A percentile compares a stretch with the other conserved stretches of the same genome.
phyloP scores from a whole-genome alignment of 1,284 basidiomycete genomes.

The Malassezia obtusa region DNA sequence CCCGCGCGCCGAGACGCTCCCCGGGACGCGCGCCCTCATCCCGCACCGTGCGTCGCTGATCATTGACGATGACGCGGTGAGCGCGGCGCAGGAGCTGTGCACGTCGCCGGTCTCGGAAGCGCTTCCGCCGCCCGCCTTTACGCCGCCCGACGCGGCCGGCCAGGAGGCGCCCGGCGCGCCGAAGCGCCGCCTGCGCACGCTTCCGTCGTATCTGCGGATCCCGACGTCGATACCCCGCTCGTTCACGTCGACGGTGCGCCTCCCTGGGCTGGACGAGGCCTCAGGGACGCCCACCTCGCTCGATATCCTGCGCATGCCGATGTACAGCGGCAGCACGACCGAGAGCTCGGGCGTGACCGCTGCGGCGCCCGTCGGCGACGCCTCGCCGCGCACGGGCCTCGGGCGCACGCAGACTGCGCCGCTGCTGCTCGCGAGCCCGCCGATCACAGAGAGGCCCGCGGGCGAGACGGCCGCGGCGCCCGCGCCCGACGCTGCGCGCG shows the following conservation, averaged over 20 bases:
- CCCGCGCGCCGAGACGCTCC: not conserved
- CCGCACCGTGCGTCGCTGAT: conserved; percentile 16
- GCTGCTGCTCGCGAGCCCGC: not conserved
- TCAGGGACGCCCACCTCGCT: conserved; percentile 21
- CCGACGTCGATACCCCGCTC: conserved; percentile 42
- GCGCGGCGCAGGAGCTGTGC: not conserved
- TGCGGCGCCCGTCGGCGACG: conserved; percentile 10
- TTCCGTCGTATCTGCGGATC: conserved; percentile 47
- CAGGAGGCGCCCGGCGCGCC: not conserved
- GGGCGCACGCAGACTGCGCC: conserved; percentile 12
- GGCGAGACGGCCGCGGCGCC: not conserved
- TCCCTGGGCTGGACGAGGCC: conserved; percentile 15
- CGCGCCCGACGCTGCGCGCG: not conserved
- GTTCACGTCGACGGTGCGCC: conserved; percentile 21
- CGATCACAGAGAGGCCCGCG: not conserved
- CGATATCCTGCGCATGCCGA: conserved; percentile 17
- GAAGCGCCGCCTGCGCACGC: conserved; percentile 13
- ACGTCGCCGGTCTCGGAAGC: not conserved
- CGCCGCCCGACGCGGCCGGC: too few relatives aligned
- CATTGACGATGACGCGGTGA: conserved; percentile 6
- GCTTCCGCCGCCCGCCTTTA: too few relatives aligned
- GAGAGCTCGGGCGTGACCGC: conserved; percentile 7
- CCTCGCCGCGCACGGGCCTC: conserved; percentile 19
- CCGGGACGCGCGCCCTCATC: not conserved
- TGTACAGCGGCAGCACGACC: conserved; percentile 1